These are phyloP conservation scores for Pseudocercospora pini-densiflorae DNA, from an alignment of 2,329 filamentous ascomycete species.

Conservation along the genomic window DNA sequence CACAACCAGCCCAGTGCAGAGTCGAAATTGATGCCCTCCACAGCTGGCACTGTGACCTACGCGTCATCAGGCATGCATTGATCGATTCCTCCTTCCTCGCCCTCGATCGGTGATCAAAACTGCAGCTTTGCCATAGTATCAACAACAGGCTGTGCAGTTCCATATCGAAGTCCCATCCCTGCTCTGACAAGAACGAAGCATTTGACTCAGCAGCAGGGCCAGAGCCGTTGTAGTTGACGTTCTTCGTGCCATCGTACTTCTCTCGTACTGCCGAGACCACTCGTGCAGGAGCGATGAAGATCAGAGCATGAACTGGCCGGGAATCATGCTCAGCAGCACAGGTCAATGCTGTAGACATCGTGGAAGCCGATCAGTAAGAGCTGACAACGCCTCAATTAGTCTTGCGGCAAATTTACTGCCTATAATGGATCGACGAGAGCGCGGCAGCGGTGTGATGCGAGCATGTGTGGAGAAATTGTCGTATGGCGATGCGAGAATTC, in stretches of 20 bases:
- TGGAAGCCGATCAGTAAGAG: slow-evolving; percentile 51
- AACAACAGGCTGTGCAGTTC: background rate
- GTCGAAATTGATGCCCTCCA: background rate
- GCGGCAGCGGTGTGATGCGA: background rate
- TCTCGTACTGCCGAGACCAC: slow-evolving; percentile 49
- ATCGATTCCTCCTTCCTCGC: background rate
- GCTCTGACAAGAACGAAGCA: background rate
- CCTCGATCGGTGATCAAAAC: background rate
- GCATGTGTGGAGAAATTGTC: background rate
- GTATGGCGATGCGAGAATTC: background rate
- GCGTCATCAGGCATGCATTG: background rate
- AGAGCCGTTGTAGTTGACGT: slow-evolving; percentile 49
- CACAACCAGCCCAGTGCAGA: background rate
- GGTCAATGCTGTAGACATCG: slow-evolving; percentile 59
- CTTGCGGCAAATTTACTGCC: background rate
- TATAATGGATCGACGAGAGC: background rate
- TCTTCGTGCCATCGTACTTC: slow-evolving; percentile 44
- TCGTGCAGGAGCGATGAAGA: slow-evolving; percentile 56
- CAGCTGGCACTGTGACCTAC: background rate
- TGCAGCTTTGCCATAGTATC: background rate
- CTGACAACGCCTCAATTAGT: background rate
- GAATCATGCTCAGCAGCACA: slow-evolving; percentile 55
- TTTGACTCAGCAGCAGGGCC: slow-evolving; percentile 39
- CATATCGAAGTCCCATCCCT: background rate
- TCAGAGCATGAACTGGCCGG: slow-evolving; percentile 59